Evolutionary conservation across 1,284 basidiomycete genomes (phyloP), one percentile per base, ranked within the genome.

Genomic region (Apiotrichum mycotoxinovorans): DNA sequence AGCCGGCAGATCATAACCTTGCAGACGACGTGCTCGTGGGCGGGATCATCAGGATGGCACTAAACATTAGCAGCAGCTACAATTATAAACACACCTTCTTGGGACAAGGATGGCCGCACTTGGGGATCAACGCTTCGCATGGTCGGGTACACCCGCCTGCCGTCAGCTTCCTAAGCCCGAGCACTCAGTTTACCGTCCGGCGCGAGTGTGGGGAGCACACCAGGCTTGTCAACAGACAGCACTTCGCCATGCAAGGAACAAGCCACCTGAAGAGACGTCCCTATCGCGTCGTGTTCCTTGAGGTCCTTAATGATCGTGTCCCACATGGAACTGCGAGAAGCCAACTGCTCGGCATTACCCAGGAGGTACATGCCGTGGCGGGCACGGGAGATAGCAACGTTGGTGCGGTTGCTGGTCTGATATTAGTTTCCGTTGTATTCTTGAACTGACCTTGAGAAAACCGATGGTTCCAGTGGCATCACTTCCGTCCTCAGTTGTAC

Each of bases 311-410:
- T 71, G 18, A 89, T 77, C 0, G 71, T 73, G 0, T 68, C 65
- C 88, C 88, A 89, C 79, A 86, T 87, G 14, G 47, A 1, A 43
- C 59, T 64, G 34, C 47, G 35, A 1, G 37, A 35, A 0, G 65
- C 57, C 11, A 67, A 54, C 42, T 65, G 63, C 12, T 56, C 66
- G 0, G 84, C 81, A 57, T 89, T 87, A 15, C 87, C 87, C 3
- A 89, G 75, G 35, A 89, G 84, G 64, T 81, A 88, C 15, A 89
- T 75, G 3, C 87, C 87, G 58, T 89, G 81, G 46, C 83, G 80
- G 4, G 87, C 87, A 22, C 87, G 80, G 22, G 87, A 88, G n/a
- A 89, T 68, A 0, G 87, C 87, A 25, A 89, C 87, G 52, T 81
- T 79, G 25, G 61, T 65, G 4, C 76, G 68, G 54, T 75, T 76